Evolutionary conservation across 768 basidiomycete species (phyloP).

Genomic region (Ramaria sp.): DNA sequence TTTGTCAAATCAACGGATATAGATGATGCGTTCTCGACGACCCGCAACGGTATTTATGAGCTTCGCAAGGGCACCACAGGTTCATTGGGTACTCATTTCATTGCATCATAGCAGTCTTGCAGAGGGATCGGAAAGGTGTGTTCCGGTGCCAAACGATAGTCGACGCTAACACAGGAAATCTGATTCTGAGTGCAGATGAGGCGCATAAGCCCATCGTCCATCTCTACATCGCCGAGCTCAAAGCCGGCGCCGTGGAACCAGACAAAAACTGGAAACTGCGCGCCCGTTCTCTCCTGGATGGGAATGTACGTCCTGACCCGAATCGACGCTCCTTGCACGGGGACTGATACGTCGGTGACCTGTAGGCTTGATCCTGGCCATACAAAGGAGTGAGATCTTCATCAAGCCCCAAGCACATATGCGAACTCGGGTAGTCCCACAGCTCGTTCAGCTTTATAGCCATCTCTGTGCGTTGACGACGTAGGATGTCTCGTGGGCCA

Average conservation of each 20-base stretch:
- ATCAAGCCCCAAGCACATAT: neutral
- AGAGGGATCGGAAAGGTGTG: constrained; percentile 13
- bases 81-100: constrained; percentile 17
- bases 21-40: constrained; percentile 1
- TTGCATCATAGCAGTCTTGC: constrained; percentile 16
- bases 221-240: constrained; percentile 10
- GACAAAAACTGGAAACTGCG: neutral
- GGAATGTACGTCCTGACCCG: neutral
- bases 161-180: constrained; percentile 12
- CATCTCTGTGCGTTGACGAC: neutral
- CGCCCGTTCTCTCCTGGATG: neutral
- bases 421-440: neutral
- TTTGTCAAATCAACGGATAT: constrained; percentile 13
- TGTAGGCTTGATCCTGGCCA: neutral
- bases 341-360: neutral
- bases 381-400: neutral
- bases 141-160: constrained; percentile 14
- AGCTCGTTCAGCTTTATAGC: neutral
- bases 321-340: neutral
- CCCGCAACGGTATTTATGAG: constrained; percentile 1
- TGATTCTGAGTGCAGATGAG: constrained; percentile 11
- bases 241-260: constrained; percentile 1
- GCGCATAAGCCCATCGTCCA: constrained; percentile 14
- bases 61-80: neutral
- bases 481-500: neutral